phyloP scores from a whole-genome alignment of 2,329 filamentous ascomycete genomes.

The Penicillium corylophilum region DNA sequence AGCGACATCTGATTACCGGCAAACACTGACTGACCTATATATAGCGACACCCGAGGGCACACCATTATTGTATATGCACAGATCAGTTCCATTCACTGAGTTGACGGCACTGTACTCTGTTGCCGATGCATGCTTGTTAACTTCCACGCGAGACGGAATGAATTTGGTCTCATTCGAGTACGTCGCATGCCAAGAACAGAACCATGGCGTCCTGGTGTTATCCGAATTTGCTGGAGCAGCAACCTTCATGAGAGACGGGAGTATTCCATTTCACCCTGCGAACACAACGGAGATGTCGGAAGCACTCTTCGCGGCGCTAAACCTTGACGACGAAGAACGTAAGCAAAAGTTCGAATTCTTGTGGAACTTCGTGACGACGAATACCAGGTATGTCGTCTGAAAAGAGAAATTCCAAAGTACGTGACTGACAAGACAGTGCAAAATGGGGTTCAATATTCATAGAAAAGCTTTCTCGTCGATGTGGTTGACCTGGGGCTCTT shows the following conservation, averaged over 20 bases:
- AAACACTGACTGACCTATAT: slow-evolving; percentile 4
- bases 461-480: slow-evolving; percentile 20
- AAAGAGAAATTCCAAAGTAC: neutral
- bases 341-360: slow-evolving; percentile 79
- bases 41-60: slow-evolving; percentile 87
- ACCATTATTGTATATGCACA: slow-evolving; percentile 94
- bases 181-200: slow-evolving; percentile 82
- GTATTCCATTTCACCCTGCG: slow-evolving; percentile 90
- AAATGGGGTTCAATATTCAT: slow-evolving; percentile 36
- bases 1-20: too few species aligned
- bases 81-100: slow-evolving; percentile 88
- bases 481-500: slow-evolving; percentile 2
- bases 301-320: slow-evolving; percentile 81
- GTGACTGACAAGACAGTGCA: slow-evolving; percentile 21
- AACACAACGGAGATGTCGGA: slow-evolving; percentile 90
- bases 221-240: slow-evolving; percentile 96
- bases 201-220: slow-evolving; percentile 86
- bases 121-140: slow-evolving; percentile 83
- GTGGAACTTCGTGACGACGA: slow-evolving; percentile 85
- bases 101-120: slow-evolving; percentile 89
- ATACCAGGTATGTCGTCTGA: slow-evolving; percentile 62
- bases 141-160: slow-evolving; percentile 91
- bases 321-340: slow-evolving; percentile 79
- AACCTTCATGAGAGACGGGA: slow-evolving; percentile 76
- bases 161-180: slow-evolving; percentile 97